Evolutionary conservation across 495 filamentous ascomycete genomes (phyloP).

Genomic region (Mytilinidion resinicola): DNA sequence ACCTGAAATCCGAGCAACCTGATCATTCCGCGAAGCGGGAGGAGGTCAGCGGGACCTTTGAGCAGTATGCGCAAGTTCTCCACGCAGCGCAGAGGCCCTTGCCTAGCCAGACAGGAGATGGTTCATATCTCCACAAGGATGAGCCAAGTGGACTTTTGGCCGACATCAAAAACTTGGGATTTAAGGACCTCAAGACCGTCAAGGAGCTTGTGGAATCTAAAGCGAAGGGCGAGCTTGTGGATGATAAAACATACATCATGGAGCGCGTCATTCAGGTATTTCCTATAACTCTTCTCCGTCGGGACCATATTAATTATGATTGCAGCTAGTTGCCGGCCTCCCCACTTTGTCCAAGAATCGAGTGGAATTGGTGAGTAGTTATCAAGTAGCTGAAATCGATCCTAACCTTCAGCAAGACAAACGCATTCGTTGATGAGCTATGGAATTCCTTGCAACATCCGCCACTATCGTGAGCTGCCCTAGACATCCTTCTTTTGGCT

Average conservation of each 20-base stretch:
- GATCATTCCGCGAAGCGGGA: constrained; percentile 33
- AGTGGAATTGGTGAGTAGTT: constrained; percentile 1
- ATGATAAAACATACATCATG: constrained; percentile 62
- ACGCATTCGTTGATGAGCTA: constrained; percentile 61
- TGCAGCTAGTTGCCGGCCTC: constrained; percentile 5
- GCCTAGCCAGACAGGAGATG: constrained; percentile 48
- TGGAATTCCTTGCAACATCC: constrained; percentile 60
- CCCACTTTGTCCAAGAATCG: constrained; percentile 8
- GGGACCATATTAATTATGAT: neutral
- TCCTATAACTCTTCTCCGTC: neutral
- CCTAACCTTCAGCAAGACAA: constrained; percentile 38
- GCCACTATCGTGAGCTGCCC: constrained; percentile 30
- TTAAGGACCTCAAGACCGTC: constrained; percentile 52
- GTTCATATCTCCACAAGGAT: constrained; percentile 47
- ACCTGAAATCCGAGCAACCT: constrained; percentile 9
- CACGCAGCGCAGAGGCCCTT: constrained; percentile 58
- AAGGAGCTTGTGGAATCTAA: constrained; percentile 49
- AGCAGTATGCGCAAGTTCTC: constrained; percentile 57
- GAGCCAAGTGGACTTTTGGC: constrained; percentile 51
- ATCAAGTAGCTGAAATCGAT: neutral
- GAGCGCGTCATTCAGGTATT: constrained; percentile 20
- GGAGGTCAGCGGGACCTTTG: constrained; percentile 47
- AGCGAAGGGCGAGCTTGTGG: constrained; percentile 49
- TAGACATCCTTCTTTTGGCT: neutral
- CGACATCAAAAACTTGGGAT: constrained; percentile 57